These are phyloP conservation scores for Arctium lappa DNA, from an alignment of 129 eudicot genomes.

Conservation along the genomic window DNA sequence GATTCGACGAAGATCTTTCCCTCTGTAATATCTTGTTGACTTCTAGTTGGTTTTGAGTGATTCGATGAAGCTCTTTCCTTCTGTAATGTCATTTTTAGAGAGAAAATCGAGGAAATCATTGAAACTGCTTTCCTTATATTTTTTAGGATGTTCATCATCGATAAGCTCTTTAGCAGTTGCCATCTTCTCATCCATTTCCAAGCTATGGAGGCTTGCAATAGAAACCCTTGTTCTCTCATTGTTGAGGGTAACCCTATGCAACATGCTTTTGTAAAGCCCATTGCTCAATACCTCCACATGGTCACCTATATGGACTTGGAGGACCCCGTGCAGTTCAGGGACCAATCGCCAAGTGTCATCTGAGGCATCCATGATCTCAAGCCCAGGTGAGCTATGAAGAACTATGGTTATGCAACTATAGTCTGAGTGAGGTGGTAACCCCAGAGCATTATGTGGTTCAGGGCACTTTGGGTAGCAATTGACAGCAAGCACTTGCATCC, in stretches of 20 bases:
- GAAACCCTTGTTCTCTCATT: constrained; percentile 46
- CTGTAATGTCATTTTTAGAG: constrained; percentile 32
- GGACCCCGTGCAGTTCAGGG: constrained; percentile 36
- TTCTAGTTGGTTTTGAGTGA: background rate
- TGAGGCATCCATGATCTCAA: constrained; percentile 35
- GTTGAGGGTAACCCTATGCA: constrained; percentile 50
- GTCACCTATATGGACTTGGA: constrained; percentile 61
- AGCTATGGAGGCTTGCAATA: constrained; percentile 62
- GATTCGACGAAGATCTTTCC: background rate
- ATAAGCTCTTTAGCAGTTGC: constrained; percentile 47
- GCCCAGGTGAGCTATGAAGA: constrained; percentile 51
- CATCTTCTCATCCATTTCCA: constrained; percentile 60
- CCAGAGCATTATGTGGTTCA: constrained; percentile 42
- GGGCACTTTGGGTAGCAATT: constrained; percentile 76
- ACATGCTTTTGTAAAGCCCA: constrained; percentile 52
- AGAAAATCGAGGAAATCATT: constrained; percentile 60
- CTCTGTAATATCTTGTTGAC: too few relatives aligned
- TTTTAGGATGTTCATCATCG: constrained; percentile 32
- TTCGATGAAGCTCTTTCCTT: constrained; percentile 41
- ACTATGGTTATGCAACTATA: constrained; percentile 53
- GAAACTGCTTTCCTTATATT: constrained; percentile 55
- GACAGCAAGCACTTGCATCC: constrained; percentile 54
- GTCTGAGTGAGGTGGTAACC: constrained; percentile 73
- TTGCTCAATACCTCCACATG: constrained; percentile 73
- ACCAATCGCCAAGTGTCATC: constrained; percentile 42